A percentile compares a stretch with the other conserved stretches of the same genome.
phyloP scores from a whole-genome alignment of 2,329 filamentous ascomycete species.

The Apiospora pterosperma region DNA sequence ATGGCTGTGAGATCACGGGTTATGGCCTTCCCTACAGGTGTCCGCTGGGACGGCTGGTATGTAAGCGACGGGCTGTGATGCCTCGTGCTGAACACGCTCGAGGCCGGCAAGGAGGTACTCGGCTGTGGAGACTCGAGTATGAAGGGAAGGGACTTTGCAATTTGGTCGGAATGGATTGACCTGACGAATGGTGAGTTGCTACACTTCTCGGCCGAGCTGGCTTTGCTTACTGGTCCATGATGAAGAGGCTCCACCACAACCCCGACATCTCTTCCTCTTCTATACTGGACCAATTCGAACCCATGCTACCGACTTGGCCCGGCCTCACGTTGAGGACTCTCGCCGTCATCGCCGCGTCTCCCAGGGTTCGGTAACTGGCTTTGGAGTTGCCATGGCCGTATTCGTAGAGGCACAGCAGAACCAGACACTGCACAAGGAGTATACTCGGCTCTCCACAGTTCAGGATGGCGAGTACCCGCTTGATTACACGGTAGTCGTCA shows the following conservation, averaged over 20 bases:
- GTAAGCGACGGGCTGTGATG: background rate
- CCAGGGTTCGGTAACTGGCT: slow-evolving; percentile 1
- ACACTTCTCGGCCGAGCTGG: background rate
- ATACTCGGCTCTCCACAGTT: background rate
- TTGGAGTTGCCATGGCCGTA: background rate
- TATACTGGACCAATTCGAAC: background rate
- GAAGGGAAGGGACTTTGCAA: background rate
- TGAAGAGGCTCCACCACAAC: slow-evolving; percentile 6
- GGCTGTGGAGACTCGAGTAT: slow-evolving; percentile 2
- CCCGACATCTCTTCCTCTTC: slow-evolving; percentile 1
- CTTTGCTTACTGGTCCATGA: background rate
- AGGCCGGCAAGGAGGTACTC: background rate
- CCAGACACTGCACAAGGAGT: background rate
- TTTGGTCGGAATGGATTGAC: slow-evolving; percentile 2
- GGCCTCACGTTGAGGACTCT: background rate
- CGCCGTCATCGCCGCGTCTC: background rate
- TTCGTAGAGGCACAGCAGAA: background rate
- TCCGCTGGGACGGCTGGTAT: background rate
- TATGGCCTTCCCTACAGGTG: background rate
- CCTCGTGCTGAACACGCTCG: background rate
- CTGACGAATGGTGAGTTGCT: background rate
- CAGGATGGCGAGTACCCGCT: background rate
- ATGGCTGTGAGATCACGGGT: background rate
- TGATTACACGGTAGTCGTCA: background rate
- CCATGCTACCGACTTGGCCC: slow-evolving; percentile 2